Base-by-base conservation (phyloP, 106 monocot genomes). In the Allium sativum region DNA sequence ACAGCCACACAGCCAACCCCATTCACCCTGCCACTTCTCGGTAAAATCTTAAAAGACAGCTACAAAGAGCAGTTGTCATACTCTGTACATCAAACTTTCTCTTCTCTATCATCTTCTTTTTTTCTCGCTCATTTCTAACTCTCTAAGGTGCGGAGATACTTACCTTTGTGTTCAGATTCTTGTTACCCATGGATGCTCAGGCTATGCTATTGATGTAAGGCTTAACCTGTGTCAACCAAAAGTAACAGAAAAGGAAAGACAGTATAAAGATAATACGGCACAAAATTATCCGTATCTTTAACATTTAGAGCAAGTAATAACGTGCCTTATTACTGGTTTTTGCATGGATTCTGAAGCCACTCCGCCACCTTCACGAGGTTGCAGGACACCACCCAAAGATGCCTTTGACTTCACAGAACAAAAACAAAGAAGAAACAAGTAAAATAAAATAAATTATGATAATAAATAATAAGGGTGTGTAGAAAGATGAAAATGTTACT, bases 201-300 rank as follows among this genome's bases (percentile, higher is more conserved):
- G 31, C 31, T 31, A 82, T 1, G 83, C 83, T 20, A 65, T 79
- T 18, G 78, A 65, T 13, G 75, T 62, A 64, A 83, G 48, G 62
- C 83, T 79, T 50, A 73, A 69, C 69, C 83, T 83, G 69, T 11
- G 44, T 61, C 31, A 54, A 46, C 56, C 10, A 74, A 71, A 73
- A 31, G 40, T 45, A 60, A 52, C 59, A 71, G 20, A 44, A 70
- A 42, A 70, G 69, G 61, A 40, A 68, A 72, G 65, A 56, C 68
- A 71, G 64, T 44, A 82, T 78, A 78, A 82, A 74, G 73, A 79
- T 79, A 75, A 70, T 64, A 75, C 48, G 46, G 64, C 59, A 72
- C 44, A 56, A 15, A 40, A 58, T 8, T 43, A 31, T 50, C 9
- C 14, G 65, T 40, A 8, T 12, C 11, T 15, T 22, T 13, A 70